phyloP scores from a whole-genome alignment of 441 rosid species.

The Viola pubescens region DNA sequence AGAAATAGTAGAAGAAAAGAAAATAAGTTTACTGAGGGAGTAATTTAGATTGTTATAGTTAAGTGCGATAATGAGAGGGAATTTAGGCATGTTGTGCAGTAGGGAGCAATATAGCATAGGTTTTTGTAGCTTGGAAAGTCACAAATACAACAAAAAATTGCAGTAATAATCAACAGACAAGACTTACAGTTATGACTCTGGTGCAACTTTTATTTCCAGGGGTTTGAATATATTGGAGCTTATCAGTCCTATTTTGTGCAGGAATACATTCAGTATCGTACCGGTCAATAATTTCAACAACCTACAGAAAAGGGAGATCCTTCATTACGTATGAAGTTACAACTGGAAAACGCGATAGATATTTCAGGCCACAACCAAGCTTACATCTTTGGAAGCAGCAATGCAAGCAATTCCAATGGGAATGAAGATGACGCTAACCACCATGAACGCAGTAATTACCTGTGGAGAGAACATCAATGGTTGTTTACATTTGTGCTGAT shows the following conservation, averaged over 20 bases:
- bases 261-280: constrained; percentile 74
- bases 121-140: neutral
- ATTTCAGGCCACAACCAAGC: constrained; percentile 10
- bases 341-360: neutral
- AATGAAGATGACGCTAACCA: constrained; percentile 78
- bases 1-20: constrained; percentile 5
- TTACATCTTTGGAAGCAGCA: constrained; percentile 75
- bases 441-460: constrained; percentile 83
- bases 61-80: neutral
- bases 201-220: constrained; percentile 34
- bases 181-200: constrained; percentile 47
- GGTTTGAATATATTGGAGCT: constrained; percentile 54
- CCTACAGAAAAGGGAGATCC: constrained; percentile 33
- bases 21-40: constrained; percentile 1
- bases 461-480: constrained; percentile 21
- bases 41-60: neutral
- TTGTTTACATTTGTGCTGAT: neutral
- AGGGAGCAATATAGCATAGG: neutral
- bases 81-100: neutral
- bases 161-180: constrained; percentile 6
- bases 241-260: constrained; percentile 30
- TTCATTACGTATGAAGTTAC: constrained; percentile 12
- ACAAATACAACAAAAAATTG: neutral
- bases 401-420: constrained; percentile 85
- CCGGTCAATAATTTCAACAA: constrained; percentile 80